Percentiles rank a stretch among this genome's conserved stretches.
Conservation (phyloP, 2,329 filamentous ascomycete genomes). For the Cladophialophora chaetospira region DNA sequence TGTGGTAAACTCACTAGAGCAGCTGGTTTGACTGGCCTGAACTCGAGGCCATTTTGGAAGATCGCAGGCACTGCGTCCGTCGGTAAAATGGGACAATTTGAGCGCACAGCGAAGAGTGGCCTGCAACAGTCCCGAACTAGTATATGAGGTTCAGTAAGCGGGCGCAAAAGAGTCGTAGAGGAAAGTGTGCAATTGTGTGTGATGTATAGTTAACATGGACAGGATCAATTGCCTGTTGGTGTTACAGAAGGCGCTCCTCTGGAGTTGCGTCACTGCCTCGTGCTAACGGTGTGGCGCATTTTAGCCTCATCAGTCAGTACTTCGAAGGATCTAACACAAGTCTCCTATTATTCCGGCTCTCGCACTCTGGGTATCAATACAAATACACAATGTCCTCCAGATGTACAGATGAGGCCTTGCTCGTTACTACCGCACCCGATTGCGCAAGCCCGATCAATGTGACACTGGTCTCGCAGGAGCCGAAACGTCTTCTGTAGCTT, state of each 20-base stretch:
- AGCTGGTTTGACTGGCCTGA: conserved; percentile 67
- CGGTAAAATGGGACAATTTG: not conserved
- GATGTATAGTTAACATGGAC: too few species aligned
- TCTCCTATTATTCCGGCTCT: too few species aligned
- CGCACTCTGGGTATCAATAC: not conserved
- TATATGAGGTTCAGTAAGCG: too few species aligned
- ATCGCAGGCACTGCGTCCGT: not conserved
- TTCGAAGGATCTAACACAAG: not conserved
- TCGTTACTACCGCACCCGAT: not conserved
- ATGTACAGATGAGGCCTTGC: not conserved
- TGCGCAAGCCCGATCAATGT: not conserved
- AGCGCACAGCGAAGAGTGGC: too few species aligned
- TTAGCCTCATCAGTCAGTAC: not conserved
- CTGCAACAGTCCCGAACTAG: too few species aligned
- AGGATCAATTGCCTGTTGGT: too few species aligned
- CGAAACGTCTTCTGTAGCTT: not conserved
- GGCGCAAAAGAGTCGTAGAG: not conserved
- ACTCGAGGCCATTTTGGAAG: conserved; percentile 67
- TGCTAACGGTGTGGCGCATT: not conserved
- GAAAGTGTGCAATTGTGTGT: too few species aligned
- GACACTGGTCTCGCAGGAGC: not conserved
- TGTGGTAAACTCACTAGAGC: conserved; percentile 63
- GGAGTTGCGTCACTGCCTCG: conserved; percentile 4
- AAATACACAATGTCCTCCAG: not conserved
- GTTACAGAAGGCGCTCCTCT: not conserved